Percentiles rank a stretch among this genome's conserved stretches.
Evolutionary conservation across 164 flowering plant species (phyloP).

Genomic region (Saururus chinensis): DNA sequence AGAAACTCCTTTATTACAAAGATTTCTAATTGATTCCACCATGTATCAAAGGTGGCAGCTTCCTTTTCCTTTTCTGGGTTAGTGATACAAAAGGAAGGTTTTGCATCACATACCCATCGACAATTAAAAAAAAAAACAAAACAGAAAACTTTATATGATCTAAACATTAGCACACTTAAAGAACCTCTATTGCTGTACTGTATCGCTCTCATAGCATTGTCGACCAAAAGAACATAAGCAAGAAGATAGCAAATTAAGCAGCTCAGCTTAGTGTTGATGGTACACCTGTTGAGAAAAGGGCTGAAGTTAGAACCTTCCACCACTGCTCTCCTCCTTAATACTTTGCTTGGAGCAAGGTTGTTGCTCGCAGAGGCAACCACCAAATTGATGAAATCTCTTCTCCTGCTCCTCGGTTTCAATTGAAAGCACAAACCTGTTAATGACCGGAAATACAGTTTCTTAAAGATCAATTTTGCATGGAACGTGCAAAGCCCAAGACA

Average conservation of each 20-base stretch:
- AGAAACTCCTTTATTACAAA: too few relatives aligned
- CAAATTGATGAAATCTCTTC: slow-evolving; percentile 20
- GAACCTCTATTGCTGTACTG: too few relatives aligned
- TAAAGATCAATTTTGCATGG: background rate
- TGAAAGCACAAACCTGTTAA: slow-evolving; percentile 30
- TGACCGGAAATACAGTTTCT: too few relatives aligned
- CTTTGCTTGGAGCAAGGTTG: slow-evolving; percentile 1
- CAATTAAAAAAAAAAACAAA: too few relatives aligned
- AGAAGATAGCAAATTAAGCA: background rate
- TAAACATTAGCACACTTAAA: too few relatives aligned
- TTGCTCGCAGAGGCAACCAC: slow-evolving; percentile 48
- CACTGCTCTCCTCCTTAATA: slow-evolving; percentile 7
- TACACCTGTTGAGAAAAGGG: slow-evolving; percentile 84
- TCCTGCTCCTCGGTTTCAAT: slow-evolving; percentile 22
- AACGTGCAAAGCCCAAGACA: too few relatives aligned
- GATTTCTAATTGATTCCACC: too few relatives aligned
- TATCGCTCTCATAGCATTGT: background rate
- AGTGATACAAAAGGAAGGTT: too few relatives aligned
- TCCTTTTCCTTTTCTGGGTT: too few relatives aligned
- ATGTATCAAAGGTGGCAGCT: too few relatives aligned
- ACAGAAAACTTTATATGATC: too few relatives aligned
- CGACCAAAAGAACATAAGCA: background rate
- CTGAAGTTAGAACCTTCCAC: slow-evolving; percentile 80
- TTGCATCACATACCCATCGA: too few relatives aligned
- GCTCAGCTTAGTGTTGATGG: slow-evolving; percentile 76